phyloP scores from a whole-genome alignment of 306 rosid genomes.

The Pyrus betulifolia region DNA sequence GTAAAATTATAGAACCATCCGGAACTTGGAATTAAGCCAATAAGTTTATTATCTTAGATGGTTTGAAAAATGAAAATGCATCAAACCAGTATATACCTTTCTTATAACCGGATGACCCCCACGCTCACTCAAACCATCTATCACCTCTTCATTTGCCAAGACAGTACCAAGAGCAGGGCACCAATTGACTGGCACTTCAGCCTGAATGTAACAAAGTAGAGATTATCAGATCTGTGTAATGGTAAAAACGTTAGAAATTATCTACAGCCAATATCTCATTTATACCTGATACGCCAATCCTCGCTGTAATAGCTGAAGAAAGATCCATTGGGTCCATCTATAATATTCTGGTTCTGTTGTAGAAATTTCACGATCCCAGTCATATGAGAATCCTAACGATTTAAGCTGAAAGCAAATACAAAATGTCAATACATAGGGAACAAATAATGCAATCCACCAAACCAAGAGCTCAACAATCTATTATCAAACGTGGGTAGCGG shows the following conservation, averaged over 20 bases:
- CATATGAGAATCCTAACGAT: conserved; percentile 93
- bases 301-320: conserved; percentile 86
- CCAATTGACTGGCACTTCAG: conserved; percentile 99
- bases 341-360: conserved; percentile 88
- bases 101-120: conserved; percentile 95
- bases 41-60: conserved; percentile 9
- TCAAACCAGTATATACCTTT: conserved; percentile 42
- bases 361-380: conserved; percentile 95
- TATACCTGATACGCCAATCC: conserved; percentile 94
- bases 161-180: conserved; percentile 99
- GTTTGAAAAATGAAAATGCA: conserved; percentile 6
- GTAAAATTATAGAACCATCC: conserved; percentile 69
- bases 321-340: conserved; percentile 98
- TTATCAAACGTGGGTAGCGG: not conserved
- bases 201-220: conserved; percentile 39
- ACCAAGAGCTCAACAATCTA: conserved; percentile 12
- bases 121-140: conserved; percentile 93
- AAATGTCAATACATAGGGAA: conserved; percentile 23
- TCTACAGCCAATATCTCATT: conserved; percentile 6
- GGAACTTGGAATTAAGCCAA: conserved; percentile 30
- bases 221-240: conserved; percentile 8
- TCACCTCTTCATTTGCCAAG: conserved; percentile 97
- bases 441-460: conserved; percentile 10
- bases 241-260: conserved; percentile 5
- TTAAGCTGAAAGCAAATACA: conserved; percentile 54